Base-by-base conservation (phyloP, 371 early-diverging fungal species). In the Apophysomyces ossiformis region DNA sequence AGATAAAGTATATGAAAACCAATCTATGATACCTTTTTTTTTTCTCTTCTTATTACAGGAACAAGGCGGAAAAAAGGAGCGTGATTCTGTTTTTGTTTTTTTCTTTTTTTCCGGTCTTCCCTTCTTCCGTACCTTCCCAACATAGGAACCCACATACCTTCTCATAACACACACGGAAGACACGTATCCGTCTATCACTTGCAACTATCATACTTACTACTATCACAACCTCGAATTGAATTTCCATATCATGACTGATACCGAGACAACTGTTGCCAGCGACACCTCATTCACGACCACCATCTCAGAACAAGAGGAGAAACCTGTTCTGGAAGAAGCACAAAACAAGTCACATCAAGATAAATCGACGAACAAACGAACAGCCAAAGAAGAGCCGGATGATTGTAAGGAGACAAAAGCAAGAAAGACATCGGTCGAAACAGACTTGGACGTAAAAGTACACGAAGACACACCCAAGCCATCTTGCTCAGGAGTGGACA, bases 311-410 rank as follows among this genome's bases (percentile, higher is more conserved):
- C 54, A 50, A 21, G 54, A 16, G 8, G 54, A 50, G n/a, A 13
- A 45, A n/a, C 9, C 21, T 50, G n/a, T 21, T n/a, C 54, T 18
- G 21, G 54, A 47, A 47, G 54, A 50, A 21, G 54, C 16, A 50
- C 54, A 68, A 60, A 68, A 35, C 68, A 60, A 68, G 68, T 68
- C 68, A 68, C 68, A 9, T 63, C 39, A 56, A 21, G 26, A 64
- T 4, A 41, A 54, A 63, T 46, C 37, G 9, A 26, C 46, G n/a
- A 45, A 50, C 11, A 72, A 72, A 39, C 58, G 72, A 61, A 11
- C 60, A 32, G 69, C 72, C 32, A 46, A 37, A 9, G 67, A 69
- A 41, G 62, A 63, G 36, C 66, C 63, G 9, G 72, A 66, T 32
- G 66, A 58, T 39, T 36, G 35, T 4, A 69, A 68, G 47, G 57